Evolutionary conservation across 192 early-diverging fungal genomes (phyloP).

Genomic region (Entomortierella parvispora): DNA sequence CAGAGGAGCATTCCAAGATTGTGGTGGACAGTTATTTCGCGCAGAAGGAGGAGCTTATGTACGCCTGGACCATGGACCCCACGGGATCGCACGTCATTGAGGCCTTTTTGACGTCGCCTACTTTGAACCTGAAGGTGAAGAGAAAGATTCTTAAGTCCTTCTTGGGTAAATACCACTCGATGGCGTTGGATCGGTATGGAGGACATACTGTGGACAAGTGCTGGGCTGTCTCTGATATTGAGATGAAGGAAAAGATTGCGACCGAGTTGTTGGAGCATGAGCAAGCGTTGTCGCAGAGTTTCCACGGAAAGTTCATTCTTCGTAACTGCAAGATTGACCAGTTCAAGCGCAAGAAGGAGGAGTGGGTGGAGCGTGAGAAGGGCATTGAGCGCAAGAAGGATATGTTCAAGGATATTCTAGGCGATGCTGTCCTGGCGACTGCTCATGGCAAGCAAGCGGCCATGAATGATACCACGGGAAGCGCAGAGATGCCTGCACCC

Average conservation of each 20-base stretch:
- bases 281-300: constrained; percentile 65
- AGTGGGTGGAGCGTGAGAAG: constrained; percentile 81
- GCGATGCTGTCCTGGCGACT: constrained; percentile 51
- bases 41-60: constrained; percentile 55
- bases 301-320: constrained; percentile 77
- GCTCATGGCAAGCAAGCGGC: constrained; percentile 44
- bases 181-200: constrained; percentile 80
- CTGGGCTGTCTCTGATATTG: constrained; percentile 78
- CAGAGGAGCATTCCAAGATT: constrained; percentile 65
- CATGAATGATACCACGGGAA: constrained; percentile 8
- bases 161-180: constrained; percentile 61
- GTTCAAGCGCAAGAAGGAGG: constrained; percentile 77
- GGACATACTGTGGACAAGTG: constrained; percentile 83
- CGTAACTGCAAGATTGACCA: constrained; percentile 82
- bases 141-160: constrained; percentile 71
- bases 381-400: constrained; percentile 77
- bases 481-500: constrained; percentile 38
- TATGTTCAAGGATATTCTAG: constrained; percentile 86
- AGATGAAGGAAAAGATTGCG: constrained; percentile 80
- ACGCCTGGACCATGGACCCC: constrained; percentile 71
- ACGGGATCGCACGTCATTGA: constrained; percentile 82
- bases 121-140: constrained; percentile 70
- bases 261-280: constrained; percentile 70
- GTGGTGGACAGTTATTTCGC: constrained; percentile 74
- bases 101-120: constrained; percentile 65